Base-by-base conservation (phyloP, 495 filamentous ascomycete genomes). In the Penicillium arizonense region DNA sequence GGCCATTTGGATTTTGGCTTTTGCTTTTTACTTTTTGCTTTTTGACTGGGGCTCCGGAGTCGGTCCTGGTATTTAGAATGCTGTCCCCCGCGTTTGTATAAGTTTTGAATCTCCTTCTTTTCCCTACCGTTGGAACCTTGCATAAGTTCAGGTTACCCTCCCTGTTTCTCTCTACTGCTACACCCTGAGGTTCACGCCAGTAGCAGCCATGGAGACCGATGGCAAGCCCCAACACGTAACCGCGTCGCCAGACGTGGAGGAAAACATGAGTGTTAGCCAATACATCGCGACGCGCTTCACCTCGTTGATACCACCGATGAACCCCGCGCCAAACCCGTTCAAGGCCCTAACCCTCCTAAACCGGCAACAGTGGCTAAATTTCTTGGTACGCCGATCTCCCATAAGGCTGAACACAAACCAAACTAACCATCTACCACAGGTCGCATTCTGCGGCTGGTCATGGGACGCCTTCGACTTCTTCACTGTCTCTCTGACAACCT, bases 381-480 rank as follows among this genome's bases (percentile, higher is more conserved):
- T 96, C 69, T 63, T 78, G 30, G 82, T 84, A 57, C 58, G 71
- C 53, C 67, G 14, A n/a, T 23, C 28, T 12, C 13, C 16, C 18
- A 10, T 23, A 43, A 21, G 32, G 24, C 33, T 34, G 16, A 12
- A 28, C 14, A 6, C 3, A 14, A 28, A 45, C 18, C 2, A 38
- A 14, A 46, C 47, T 44, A 42, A 61, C 14, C 20, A 38, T 7
- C 9, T 10, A 18, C 26, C 40, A 20, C 14, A 67, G 63, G 63
- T 67, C 56, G 86, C 83, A 5, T 90, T 89, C 53, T 55, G 78
- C 14, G 88, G 80, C 10, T 92, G 88, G 88, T 83, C 85, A 0
- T 93, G 89, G 87, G 90, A 96, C 65, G 83, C 90, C 12, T 92
- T 94, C 55, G 90, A 96, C 63, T 96, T 96, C 77, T 96, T 96